A percentile compares a stretch with the other conserved stretches of the same genome.
Evolutionary conservation across 345 rosid genomes (phyloP).

Genomic region (Euphorbia lathyris): DNA sequence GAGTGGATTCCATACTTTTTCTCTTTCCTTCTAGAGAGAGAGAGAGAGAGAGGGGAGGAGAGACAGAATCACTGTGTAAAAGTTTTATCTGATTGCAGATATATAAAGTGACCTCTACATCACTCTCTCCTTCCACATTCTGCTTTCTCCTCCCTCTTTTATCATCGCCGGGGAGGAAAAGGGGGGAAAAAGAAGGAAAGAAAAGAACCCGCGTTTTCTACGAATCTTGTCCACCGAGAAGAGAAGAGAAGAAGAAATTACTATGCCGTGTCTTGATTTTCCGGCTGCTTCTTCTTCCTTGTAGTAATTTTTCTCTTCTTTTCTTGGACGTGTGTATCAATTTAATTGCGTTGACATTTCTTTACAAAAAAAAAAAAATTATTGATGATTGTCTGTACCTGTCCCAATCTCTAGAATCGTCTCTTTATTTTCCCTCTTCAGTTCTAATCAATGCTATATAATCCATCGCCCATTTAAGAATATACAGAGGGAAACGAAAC

Average conservation of each 20-base stretch:
- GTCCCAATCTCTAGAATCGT: slow-evolving; percentile 8
- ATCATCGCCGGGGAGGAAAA: background rate
- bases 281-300: background rate
- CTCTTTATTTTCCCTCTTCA: slow-evolving; percentile 17
- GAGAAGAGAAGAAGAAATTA: no score
- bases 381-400: slow-evolving; percentile 5
- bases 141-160: slow-evolving; percentile 9
- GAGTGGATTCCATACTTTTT: background rate
- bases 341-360: background rate
- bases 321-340: background rate
- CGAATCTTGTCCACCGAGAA: background rate
- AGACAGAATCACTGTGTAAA: background rate
- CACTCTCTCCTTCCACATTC: background rate
- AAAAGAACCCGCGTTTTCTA: background rate
- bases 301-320: background rate
- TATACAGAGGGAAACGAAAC: background rate
- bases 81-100: background rate
- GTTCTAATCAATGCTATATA: slow-evolving; percentile 12
- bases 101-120: background rate
- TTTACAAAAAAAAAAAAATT: no score
- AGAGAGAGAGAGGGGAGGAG: background rate
- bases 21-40: background rate
- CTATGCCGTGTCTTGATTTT: slow-evolving; percentile 2
- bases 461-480: background rate
- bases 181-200: slow-evolving; percentile 1